Base-by-base conservation (phyloP, 2,329 filamentous ascomycete genomes). In the Ophiostoma himal-ulmi region DNA sequence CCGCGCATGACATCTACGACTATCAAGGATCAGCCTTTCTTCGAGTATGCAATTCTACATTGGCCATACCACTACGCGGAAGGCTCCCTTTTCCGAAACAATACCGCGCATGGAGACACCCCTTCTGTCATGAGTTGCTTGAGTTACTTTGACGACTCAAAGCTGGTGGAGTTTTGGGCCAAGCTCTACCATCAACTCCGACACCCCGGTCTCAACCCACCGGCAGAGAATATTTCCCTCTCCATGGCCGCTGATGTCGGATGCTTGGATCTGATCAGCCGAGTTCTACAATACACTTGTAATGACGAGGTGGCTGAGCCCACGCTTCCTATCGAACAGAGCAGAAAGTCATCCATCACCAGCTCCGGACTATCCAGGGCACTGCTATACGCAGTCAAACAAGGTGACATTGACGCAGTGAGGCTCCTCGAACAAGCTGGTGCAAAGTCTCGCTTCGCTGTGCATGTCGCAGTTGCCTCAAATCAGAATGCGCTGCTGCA, bases 371-470 rank as follows among this genome's bases (percentile, higher is more conserved):
- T 64, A 17, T 64, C 60, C 0, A 30, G 60, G 17, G 60, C 60
- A 7, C 30, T 36, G 30, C 20, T 64, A 11, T 64, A 36, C 6
- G 60, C 30, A n/a, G 34, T 64, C 6, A 20, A 36, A 3, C 17
- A 64, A 4, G 60, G 60, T 10, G 60, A 39, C 30, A 5, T 36
- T 5, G 60, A 64, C 17, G 30, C 60, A 3, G 34, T 64, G 2
- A n/a, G 39, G 34, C 60, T 64, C 13, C 30, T 64, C 0, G 34
- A 64, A 37, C 11, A 13, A 7, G 17, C 26, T 8, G 30, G 60
- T 39, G 60, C 60, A 37, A 36, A 64, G 34, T 64, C 60, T 8
- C 60, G 60, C 60, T 64, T 36, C 60, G 30, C 60, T 11, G 60
- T 64, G 34, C 60, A 64, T n/a, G 60, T 39, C 37, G 60, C 60